phyloP scores from a whole-genome alignment of 768 basidiomycete genomes.

The Russula emetica region DNA sequence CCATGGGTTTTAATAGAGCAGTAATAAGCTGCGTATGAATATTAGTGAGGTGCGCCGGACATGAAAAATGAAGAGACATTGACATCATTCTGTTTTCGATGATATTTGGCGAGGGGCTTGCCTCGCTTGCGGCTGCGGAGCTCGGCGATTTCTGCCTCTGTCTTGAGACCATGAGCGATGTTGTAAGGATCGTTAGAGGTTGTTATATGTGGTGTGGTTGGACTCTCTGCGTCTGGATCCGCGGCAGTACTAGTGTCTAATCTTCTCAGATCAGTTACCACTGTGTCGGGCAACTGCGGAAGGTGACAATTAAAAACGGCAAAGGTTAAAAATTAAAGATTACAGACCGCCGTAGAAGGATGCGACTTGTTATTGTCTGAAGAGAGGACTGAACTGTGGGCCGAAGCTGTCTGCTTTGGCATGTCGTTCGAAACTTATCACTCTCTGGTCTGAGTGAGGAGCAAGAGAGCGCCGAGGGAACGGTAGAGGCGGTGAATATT shows the following conservation, averaged over 20 bases:
- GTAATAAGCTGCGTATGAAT: constrained; percentile 61
- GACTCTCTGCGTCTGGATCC: constrained; percentile 42
- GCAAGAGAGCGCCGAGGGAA: neutral
- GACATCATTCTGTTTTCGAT: constrained; percentile 70
- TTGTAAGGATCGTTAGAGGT: constrained; percentile 57
- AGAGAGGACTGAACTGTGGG: neutral
- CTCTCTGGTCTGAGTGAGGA: neutral
- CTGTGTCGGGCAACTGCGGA: constrained; percentile 22
- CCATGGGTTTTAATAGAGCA: constrained; percentile 88
- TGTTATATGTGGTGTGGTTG: constrained; percentile 35
- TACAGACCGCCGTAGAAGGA: constrained; percentile 1
- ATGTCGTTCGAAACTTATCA: neutral
- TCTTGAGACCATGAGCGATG: constrained; percentile 55
- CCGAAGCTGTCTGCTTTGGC: neutral
- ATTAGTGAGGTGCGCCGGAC: neutral
- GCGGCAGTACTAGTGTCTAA: constrained; percentile 3
- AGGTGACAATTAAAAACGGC: neutral
- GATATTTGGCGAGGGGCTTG: constrained; percentile 61
- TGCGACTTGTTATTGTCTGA: neutral
- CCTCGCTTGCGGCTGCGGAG: constrained; percentile 57
- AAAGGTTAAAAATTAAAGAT: neutral
- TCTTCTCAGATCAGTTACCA: constrained; percentile 23
- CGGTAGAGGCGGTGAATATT: neutral
- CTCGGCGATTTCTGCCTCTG: constrained; percentile 58
- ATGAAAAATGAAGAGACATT: constrained; percentile 27